Evolutionary conservation across 2,329 filamentous ascomycete species (phyloP), one percentile per base, ranked within the genome.

Genomic region (Claviceps cyperi): DNA sequence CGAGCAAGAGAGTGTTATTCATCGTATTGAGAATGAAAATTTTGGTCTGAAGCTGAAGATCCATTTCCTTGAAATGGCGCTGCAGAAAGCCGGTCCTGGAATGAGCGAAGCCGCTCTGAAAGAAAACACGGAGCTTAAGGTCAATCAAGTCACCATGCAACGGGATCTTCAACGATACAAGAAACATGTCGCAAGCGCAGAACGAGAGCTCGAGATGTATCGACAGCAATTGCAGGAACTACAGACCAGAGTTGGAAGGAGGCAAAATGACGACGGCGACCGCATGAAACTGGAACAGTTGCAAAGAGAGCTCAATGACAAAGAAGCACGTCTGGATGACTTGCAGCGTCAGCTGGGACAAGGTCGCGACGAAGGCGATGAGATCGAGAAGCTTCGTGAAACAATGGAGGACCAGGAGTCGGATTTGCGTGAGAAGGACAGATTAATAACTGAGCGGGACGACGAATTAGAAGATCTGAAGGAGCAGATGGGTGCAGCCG

Each of bases 1-100:
- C 53, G 92, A 98, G 63, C 92, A 98, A 66, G 92, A 97, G 67
- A 89, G 88, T 58, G 85, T 92, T 57, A 91, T 98, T 58, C 87
- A 96, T 69, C 86, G 86, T 62, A 91, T 98, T 59, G 89, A 96
- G 63, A 98, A 98, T 71, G 92, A 97, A 62, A 98, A 98, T 62
- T 98, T 97, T 63, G 88, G 88, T 22, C 74, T 98, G 49, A 97
- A 97, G 67, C 77, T 97, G 58, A 96, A 95, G 66, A 95, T 97
- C 49, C 89, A 97, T 66, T 98, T 94, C 64, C 76, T 98, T 50
- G 89, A 98, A 64, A 88, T 97, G 58, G 86, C 87, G 14, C 69
- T 98, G 47, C 80, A 83, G 49, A 95, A 94, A 64, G 80, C 84
- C 50, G 91, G 91, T 0, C 89, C 87, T 7, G 88, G 90, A 50